Evolutionary conservation across 108 stramenopile species (phyloP).

Genomic region (Fistulifera pelliculosa): DNA sequence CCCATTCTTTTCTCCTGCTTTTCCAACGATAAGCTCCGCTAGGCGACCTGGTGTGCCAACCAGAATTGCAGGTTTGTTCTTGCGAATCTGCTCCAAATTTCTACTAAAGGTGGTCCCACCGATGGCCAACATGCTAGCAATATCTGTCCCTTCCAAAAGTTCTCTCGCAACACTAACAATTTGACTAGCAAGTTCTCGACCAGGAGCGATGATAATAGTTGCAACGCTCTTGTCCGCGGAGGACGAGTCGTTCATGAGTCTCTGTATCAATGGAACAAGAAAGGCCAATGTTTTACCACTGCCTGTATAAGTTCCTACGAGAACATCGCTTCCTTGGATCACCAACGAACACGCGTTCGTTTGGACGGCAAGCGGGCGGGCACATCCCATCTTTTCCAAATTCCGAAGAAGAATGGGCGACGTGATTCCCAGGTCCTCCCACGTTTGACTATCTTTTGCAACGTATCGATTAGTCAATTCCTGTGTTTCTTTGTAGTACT

Average conservation of each 20-base stretch:
- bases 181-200: conserved; percentile 80
- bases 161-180: conserved; percentile 63
- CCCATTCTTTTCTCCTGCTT: conserved; percentile 66
- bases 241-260: conserved; percentile 21
- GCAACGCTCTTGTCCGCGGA: conserved; percentile 4
- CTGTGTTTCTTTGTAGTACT: conserved; percentile 7
- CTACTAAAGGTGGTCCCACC: conserved; percentile 71
- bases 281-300: conserved; percentile 81
- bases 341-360: conserved; percentile 55
- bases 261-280: conserved; percentile 59
- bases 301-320: conserved; percentile 80
- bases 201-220: conserved; percentile 71
- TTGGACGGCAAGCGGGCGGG: conserved; percentile 62
- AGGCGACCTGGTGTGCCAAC: conserved; percentile 84
- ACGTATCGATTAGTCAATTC: background rate
- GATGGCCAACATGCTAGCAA: conserved; percentile 58
- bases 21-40: conserved; percentile 74
- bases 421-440: conserved; percentile 68
- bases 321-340: conserved; percentile 41
- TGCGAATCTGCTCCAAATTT: conserved; percentile 66
- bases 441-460: conserved; percentile 15
- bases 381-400: conserved; percentile 50
- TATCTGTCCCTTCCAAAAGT: conserved; percentile 49
- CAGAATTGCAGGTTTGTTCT: conserved; percentile 62
- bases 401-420: conserved; percentile 39